These are phyloP conservation scores for Pseudocercospora eumusae DNA, from an alignment of 2,329 filamentous ascomycete genomes.

Conservation along the genomic window DNA sequence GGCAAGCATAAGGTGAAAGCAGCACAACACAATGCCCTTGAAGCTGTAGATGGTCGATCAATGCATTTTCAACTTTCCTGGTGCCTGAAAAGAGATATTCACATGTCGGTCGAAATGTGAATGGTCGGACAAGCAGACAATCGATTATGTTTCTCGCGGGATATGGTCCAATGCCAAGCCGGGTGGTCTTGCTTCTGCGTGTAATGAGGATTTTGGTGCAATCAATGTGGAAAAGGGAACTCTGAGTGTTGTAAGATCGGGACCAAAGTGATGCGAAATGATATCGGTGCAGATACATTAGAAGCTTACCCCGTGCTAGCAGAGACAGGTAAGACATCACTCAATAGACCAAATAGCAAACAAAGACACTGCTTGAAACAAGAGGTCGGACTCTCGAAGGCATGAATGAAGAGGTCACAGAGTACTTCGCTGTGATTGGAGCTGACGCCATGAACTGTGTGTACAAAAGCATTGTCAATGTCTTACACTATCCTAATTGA, in stretches of 20 bases:
- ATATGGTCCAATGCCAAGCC: no score
- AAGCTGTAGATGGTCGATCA: neutral
- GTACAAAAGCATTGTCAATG: neutral
- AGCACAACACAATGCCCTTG: neutral
- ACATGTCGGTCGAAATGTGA: no score
- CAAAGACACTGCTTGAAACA: neutral
- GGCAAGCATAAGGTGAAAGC: no score
- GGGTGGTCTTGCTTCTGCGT: neutral
- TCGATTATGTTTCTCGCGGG: neutral
- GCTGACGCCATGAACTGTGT: neutral
- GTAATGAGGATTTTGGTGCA: neutral
- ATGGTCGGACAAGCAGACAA: neutral
- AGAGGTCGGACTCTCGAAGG: neutral
- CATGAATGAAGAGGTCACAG: neutral
- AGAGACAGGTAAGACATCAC: neutral
- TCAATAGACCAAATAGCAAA: neutral
- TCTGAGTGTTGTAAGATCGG: neutral
- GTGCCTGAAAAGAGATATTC: neutral
- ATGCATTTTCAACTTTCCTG: neutral
- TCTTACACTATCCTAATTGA: neutral
- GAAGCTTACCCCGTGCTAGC: neutral
- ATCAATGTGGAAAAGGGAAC: neutral
- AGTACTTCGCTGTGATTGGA: neutral
- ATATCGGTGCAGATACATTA: neutral
- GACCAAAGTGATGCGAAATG: no score